Percentiles rank a stretch among this genome's conserved stretches.
Evolutionary conservation across 148 eudicot species (phyloP).

Genomic region (Chenopodium album): DNA sequence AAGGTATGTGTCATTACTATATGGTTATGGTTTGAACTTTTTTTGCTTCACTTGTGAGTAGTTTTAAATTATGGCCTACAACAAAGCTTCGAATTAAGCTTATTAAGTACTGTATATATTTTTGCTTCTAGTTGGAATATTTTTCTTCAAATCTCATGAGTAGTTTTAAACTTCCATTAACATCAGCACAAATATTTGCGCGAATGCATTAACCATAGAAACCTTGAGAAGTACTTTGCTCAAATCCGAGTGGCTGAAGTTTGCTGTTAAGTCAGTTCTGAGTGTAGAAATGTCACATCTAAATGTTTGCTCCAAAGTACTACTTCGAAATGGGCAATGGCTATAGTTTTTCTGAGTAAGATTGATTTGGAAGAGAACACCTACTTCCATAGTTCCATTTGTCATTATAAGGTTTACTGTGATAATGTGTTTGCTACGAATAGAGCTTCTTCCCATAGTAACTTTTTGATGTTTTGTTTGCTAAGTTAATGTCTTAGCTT

Average conservation of each 20-base stretch:
- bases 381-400: neutral
- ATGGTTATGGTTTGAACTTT: neutral
- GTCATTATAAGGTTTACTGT: neutral
- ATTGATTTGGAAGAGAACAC: neutral
- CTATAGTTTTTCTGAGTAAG: neutral
- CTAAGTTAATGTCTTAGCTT: constrained; percentile 47
- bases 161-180: neutral
- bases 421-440: neutral
- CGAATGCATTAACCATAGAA: neutral
- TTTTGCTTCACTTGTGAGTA: neutral
- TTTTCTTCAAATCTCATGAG: neutral
- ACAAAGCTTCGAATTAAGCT: neutral
- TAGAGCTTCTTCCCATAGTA: neutral
- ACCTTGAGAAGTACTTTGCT: neutral
- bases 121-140: neutral
- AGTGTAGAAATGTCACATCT: neutral
- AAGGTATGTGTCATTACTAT: constrained; percentile 49
- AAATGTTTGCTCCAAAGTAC: neutral
- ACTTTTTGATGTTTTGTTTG: constrained; percentile 24
- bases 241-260: neutral
- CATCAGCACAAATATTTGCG: neutral
- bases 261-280: neutral
- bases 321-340: neutral
- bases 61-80: too few relatives aligned
- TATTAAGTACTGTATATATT: too few relatives aligned